These are phyloP conservation scores for Coemansia sp. DNA, from an alignment of 192 early-diverging fungal species.

Conservation along the genomic window DNA sequence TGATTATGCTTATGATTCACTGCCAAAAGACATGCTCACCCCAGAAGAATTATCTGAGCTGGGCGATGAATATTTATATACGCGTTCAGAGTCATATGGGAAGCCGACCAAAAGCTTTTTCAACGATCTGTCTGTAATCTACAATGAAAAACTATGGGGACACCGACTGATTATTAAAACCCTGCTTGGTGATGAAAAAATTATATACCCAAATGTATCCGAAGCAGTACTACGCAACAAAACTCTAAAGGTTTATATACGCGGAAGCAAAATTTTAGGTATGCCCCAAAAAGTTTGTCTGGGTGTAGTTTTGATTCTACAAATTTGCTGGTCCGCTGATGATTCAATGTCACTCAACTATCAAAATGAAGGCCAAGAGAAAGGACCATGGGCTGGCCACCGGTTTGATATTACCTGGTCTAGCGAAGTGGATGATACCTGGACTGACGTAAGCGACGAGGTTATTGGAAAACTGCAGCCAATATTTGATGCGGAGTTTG, in stretches of 20 bases:
- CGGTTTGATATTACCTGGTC: background rate
- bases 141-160: too few relatives aligned
- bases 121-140: background rate
- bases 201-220: background rate
- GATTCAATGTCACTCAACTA: background rate
- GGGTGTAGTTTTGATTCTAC: background rate
- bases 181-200: background rate
- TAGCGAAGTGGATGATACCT: background rate
- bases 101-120: background rate
- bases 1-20: background rate
- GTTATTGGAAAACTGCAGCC: background rate
- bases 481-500: background rate
- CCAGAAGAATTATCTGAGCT: background rate
- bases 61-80: background rate
- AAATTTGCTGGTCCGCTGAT: background rate
- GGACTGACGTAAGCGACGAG: background rate
- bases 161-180: background rate
- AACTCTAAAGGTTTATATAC: background rate
- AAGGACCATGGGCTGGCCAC: background rate
- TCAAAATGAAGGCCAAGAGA: background rate
- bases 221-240: background rate
- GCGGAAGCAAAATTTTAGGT: background rate
- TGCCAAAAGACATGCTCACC: background rate
- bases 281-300: background rate
- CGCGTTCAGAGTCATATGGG: background rate